phyloP scores from a whole-genome alignment of 1,284 basidiomycete species.

The Leccinum ponderosum region DNA sequence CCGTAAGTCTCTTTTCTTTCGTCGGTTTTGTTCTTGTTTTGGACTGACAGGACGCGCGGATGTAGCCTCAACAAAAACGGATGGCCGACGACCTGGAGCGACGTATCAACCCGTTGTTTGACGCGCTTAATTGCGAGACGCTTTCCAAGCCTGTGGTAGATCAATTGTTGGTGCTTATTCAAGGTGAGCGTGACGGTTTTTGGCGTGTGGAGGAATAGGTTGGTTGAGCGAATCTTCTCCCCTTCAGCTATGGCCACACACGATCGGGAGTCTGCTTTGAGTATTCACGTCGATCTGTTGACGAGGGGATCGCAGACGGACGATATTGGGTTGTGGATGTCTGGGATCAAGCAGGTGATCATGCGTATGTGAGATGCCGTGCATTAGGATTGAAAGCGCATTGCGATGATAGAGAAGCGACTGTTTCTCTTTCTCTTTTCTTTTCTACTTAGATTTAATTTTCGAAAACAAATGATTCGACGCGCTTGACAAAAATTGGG shows the following conservation, averaged over 20 bases:
- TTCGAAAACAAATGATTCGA: too few species aligned
- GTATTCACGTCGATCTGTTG: slow-evolving; percentile 79
- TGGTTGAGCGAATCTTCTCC: slow-evolving; percentile 48
- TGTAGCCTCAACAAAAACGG: slow-evolving; percentile 77
- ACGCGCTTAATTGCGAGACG: slow-evolving; percentile 90
- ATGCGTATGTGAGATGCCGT: slow-evolving; percentile 46
- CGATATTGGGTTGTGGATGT: slow-evolving; percentile 87
- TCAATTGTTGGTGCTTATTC: slow-evolving; percentile 64
- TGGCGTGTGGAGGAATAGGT: neutral
- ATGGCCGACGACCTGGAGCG: slow-evolving; percentile 89
- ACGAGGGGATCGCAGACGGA: slow-evolving; percentile 75
- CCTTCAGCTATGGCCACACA: slow-evolving; percentile 69
- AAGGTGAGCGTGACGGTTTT: slow-evolving; percentile 46
- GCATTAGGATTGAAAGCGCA: neutral
- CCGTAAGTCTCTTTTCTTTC: slow-evolving; percentile 50
- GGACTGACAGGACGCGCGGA: slow-evolving; percentile 1
- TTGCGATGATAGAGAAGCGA: too few species aligned
- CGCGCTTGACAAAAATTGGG: too few species aligned
- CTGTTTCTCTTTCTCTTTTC: too few species aligned
- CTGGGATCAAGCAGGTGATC: slow-evolving; percentile 82
- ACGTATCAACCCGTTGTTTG: slow-evolving; percentile 85
- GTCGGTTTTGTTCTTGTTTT: neutral
- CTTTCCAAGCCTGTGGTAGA: slow-evolving; percentile 72
- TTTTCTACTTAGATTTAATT: neutral
- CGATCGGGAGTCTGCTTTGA: slow-evolving; percentile 70